Percentiles rank a stretch among this genome's conserved stretches.
Conservation (phyloP, 2,329 filamentous ascomycete genomes). For the Dactylellina cionopaga region DNA sequence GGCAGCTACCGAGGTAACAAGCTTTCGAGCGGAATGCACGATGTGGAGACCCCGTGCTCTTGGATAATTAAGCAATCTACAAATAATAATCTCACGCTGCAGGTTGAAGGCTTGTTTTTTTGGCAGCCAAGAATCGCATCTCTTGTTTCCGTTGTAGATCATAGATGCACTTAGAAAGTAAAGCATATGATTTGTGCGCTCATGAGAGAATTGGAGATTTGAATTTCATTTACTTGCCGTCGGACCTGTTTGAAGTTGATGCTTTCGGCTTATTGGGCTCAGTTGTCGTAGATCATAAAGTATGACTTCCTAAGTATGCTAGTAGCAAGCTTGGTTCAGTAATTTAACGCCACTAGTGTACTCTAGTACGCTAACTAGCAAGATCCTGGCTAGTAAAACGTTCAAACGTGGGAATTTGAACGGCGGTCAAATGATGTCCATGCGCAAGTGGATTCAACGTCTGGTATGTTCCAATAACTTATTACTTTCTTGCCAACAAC, state of each 20-base stretch:
- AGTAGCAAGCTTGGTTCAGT: neutral
- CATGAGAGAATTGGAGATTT: neutral
- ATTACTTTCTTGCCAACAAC: slow-evolving; percentile 1
- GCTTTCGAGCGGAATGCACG: slow-evolving; percentile 13
- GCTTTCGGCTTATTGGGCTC: neutral
- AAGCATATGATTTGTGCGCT: neutral
- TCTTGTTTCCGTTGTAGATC: slow-evolving; percentile 5
- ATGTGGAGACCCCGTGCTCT: slow-evolving; percentile 2
- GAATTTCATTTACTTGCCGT: slow-evolving; percentile 3
- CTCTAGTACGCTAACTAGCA: too few relatives aligned
- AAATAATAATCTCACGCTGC: neutral
- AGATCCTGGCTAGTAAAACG: too few relatives aligned
- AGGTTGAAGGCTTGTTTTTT: neutral
- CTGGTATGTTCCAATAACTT: neutral
- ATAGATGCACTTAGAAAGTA: slow-evolving; percentile 16
- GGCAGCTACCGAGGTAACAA: slow-evolving; percentile 48
- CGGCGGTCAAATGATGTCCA: slow-evolving; percentile 2
- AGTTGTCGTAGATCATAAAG: neutral
- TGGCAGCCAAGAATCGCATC: neutral
- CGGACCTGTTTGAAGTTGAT: neutral
- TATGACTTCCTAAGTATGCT: neutral
- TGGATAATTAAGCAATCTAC: slow-evolving; percentile 18
- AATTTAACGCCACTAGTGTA: too few relatives aligned
- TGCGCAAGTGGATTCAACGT: neutral
- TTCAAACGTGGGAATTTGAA: too few relatives aligned